Conservation (phyloP, 305 asterid genomes). For the Euphrasia arctica region DNA sequence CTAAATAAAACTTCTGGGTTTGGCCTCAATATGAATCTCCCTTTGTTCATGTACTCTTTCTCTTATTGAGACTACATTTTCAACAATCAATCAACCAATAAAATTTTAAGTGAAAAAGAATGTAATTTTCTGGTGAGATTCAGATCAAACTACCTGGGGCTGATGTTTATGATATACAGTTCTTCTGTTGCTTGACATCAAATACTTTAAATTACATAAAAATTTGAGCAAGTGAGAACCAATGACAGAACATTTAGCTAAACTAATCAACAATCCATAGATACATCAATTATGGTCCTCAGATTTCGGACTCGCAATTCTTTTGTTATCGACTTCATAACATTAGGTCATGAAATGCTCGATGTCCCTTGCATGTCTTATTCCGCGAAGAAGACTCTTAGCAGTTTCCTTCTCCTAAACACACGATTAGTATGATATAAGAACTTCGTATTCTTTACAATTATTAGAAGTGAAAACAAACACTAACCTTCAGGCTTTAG, state of each 20-base stretch:
- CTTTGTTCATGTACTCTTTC: too few species aligned
- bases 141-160: too few species aligned
- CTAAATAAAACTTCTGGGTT: too few species aligned
- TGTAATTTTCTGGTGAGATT: too few species aligned
- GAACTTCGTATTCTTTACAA: neutral
- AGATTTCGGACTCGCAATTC: too few species aligned
- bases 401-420: slow-evolving; percentile 91
- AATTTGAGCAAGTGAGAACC: slow-evolving; percentile 11
- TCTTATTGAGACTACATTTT: too few species aligned
- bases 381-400: slow-evolving; percentile 80
- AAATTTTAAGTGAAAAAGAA: too few species aligned
- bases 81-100: too few species aligned
- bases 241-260: slow-evolving; percentile 10
- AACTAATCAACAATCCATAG: slow-evolving; percentile 18
- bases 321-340: neutral
- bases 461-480: neutral
- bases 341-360: slow-evolving; percentile 66
- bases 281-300: slow-evolving; percentile 14
- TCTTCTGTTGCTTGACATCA: too few species aligned
- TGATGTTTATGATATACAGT: too few species aligned
- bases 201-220: neutral
- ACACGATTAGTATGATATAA: slow-evolving; percentile 11
- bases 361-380: slow-evolving; percentile 64
- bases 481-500: too few species aligned
- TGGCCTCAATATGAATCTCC: too few species aligned